Base-by-base conservation (phyloP, 164 flowering plant genomes). In the Malania oleifera region DNA sequence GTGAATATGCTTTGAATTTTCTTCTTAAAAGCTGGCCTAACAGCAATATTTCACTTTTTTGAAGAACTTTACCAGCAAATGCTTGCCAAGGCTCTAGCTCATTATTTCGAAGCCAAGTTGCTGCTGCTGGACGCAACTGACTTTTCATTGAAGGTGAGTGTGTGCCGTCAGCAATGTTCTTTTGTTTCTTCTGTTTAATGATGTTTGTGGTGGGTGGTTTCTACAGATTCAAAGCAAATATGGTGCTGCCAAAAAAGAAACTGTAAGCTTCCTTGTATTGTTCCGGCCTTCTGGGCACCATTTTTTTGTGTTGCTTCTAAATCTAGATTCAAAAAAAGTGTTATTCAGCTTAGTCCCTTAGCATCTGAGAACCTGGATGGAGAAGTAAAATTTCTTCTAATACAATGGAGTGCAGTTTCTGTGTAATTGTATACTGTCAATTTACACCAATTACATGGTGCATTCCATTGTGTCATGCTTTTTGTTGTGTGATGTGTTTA, bases 1-100 rank as follows among this genome's bases (percentile, higher is more conserved):
- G 24, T 22, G 39, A 20, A 29, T 49, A 34, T 46, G n/a, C 13
- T 29, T 45, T 17, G 48, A 13, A 25, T 45, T 10, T 23, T 15
- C 5, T 29, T 27, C 35, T 49, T 49, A 24, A 9, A 9, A 54
- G 19, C 19, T 12, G 45, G 31, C 40, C 54, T 66, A 31, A 68
- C 41, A 59, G 38, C 26, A 44, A 54, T 24, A 17, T 57, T 67
- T 35, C 18, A 41, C 52, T 3, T 58, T n/a, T 53, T 61, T 74
- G 61, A 67, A 95, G 99, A 91, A 73, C 76, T 73, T 61, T 95
- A 91, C 78, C 97, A 91, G 67, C 97, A 95, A 85, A 81, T 82
- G 92, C 95, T 95, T 69, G 96, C 96, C 48, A 91, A 91, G 77
- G 97, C 99, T 58, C 77, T 95, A 57, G 95, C 97, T 5, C 89